Conservation (phyloP, 306 rosid species). For the Boehmeria nivea region DNA sequence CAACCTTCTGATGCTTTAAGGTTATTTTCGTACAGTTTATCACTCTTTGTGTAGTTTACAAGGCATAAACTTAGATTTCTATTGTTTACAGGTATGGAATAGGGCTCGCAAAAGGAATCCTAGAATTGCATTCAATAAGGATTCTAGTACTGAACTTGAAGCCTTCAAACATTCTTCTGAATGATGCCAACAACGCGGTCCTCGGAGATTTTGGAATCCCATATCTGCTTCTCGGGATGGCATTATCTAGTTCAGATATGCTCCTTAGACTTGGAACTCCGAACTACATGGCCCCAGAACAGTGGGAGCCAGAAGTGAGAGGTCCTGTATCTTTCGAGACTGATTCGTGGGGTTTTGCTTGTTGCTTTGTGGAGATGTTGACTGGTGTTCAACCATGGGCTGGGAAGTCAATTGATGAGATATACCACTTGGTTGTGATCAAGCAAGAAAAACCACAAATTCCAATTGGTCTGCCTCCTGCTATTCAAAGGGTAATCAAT, state of each 20-base stretch:
- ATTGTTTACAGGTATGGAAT: constrained; percentile 63
- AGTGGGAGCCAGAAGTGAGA: constrained; percentile 72
- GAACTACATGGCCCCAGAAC: constrained; percentile 92
- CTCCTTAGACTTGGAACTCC: constrained; percentile 76
- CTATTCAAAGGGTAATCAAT: constrained; percentile 45
- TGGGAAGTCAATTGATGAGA: constrained; percentile 50
- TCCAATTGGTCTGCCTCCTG: constrained; percentile 68
- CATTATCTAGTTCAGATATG: constrained; percentile 42
- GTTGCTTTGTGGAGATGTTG: constrained; percentile 76
- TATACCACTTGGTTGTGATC: constrained; percentile 48
- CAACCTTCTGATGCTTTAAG: constrained; percentile 53
- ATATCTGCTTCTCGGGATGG: constrained; percentile 48
- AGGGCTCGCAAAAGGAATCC: constrained; percentile 57
- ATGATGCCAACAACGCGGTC: constrained; percentile 48
- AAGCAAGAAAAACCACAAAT: constrained; percentile 62
- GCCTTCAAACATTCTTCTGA: constrained; percentile 62
- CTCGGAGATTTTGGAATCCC: constrained; percentile 80
- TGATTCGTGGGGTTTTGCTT: constrained; percentile 85
- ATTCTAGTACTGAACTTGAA: constrained; percentile 64
- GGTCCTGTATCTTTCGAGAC: constrained; percentile 80
- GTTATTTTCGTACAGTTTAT: constrained; percentile 30
- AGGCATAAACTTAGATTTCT: neutral
- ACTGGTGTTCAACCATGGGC: constrained; percentile 82
- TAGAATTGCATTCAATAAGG: constrained; percentile 62
- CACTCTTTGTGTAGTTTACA: too few species aligned